Evolutionary conservation across 345 rosid species (phyloP).

Genomic region (Acer saccharum): DNA sequence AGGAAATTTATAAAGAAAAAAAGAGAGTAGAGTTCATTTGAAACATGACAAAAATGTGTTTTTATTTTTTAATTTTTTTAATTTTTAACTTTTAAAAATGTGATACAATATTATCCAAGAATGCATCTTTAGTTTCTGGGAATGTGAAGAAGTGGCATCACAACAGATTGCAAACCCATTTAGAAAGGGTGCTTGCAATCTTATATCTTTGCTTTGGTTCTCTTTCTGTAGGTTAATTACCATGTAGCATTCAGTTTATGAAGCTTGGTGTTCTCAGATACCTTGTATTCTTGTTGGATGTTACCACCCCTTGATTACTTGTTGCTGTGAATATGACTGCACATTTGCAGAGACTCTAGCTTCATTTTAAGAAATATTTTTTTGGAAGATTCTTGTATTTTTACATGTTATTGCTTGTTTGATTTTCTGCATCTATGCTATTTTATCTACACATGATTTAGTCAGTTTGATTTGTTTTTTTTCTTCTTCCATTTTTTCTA

Average conservation of each 20-base stretch:
- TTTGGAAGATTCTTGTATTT: no score
- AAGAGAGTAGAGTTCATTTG: not conserved
- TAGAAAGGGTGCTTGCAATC: not conserved
- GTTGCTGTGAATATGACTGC: not conserved
- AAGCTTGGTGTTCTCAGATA: not conserved
- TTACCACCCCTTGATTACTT: not conserved
- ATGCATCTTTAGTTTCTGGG: not conserved
- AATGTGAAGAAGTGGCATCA: not conserved
- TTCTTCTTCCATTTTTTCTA: not conserved
- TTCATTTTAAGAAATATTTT: constrained; percentile 13
- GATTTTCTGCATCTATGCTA: not conserved
- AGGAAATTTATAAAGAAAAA: not conserved
- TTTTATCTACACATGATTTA: not conserved
- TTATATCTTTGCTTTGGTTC: not conserved
- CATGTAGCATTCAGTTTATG: constrained; percentile 8
- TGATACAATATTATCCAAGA: not conserved
- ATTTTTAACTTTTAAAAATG: not conserved
- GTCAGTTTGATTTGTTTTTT: not conserved
- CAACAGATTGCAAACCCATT: not conserved
- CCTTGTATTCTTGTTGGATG: constrained; percentile 10
- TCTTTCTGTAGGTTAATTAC: not conserved
- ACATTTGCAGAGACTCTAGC: not conserved
- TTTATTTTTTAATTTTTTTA: no score
- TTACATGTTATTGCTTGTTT: no score
- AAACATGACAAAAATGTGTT: not conserved